Conservation (phyloP, 78 protist genomes). For the Dictyostelium purpureum region DNA sequence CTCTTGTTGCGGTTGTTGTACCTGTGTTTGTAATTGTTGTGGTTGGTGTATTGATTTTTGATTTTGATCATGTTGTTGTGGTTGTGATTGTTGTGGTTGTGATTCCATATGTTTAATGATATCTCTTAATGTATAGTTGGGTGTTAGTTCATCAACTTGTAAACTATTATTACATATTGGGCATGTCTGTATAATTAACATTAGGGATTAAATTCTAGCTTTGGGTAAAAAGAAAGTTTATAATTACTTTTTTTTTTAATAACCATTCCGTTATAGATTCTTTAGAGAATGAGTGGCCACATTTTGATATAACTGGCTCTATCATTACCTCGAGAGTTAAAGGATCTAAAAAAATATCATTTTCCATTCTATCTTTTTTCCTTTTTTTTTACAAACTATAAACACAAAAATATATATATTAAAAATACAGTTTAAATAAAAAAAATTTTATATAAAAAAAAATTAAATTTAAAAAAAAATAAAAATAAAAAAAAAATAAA, state of each 20-base stretch:
- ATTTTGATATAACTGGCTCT: conserved; percentile 39
- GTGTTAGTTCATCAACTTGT: neutral
- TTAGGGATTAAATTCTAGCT: too few species aligned
- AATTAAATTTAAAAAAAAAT: too few species aligned
- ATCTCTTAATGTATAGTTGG: conserved; percentile 56
- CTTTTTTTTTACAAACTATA: too few species aligned
- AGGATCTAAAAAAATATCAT: conserved; percentile 8
- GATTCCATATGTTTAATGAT: neutral
- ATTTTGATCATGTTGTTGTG: neutral
- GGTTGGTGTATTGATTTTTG: neutral
- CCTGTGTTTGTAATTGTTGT: neutral
- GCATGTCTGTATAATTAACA: too few species aligned
- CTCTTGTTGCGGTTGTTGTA: neutral
- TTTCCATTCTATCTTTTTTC: neutral
- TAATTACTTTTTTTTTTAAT: neutral
- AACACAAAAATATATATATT: too few species aligned
- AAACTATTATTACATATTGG: conserved; percentile 37
- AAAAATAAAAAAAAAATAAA: too few species aligned
- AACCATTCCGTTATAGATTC: conserved; percentile 31
- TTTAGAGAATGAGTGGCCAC: conserved; percentile 57
- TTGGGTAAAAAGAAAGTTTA: too few species aligned
- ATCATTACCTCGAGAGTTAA: neutral
- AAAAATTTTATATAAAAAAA: too few species aligned
- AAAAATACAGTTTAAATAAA: too few species aligned
- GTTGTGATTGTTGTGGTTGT: neutral